phyloP scores from a whole-genome alignment of 495 filamentous ascomycete species.

The Aspergillus sclerotiicarbonarius region DNA sequence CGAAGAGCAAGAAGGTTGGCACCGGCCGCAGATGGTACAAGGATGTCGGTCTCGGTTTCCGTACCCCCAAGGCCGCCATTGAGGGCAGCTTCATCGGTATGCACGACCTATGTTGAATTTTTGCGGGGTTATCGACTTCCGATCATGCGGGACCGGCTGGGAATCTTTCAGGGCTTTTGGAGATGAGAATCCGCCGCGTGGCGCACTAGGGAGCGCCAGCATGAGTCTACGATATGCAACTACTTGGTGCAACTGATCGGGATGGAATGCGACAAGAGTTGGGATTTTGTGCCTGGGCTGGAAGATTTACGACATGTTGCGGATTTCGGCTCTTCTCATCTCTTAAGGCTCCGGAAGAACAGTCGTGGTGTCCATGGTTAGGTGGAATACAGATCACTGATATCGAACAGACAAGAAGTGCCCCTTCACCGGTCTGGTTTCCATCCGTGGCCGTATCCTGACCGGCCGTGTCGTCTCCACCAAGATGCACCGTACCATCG shows the following conservation, averaged over 20 bases:
- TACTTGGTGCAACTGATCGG: conserved; percentile 1
- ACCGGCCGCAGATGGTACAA: conserved; percentile 99
- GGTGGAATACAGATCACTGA: conserved; percentile 24
- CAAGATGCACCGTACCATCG: conserved; percentile 98
- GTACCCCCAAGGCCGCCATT: conserved; percentile 95
- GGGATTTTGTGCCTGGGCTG: background rate
- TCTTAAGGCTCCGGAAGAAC: conserved; percentile 9
- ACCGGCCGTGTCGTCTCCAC: conserved; percentile 98
- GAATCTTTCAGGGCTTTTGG: conserved; percentile 25
- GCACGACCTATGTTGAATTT: conserved; percentile 42
- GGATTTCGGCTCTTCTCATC: conserved; percentile 12
- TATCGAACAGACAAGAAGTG: conserved; percentile 93
- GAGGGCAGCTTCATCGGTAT: conserved; percentile 99
- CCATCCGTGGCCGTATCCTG: conserved; percentile 99
- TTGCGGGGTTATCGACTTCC: conserved; percentile 19
- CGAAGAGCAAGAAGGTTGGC: conserved; percentile 80
- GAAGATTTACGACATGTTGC: background rate
- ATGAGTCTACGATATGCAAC: background rate
- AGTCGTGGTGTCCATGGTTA: background rate
- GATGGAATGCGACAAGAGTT: conserved; percentile 1
- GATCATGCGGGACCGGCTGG: conserved; percentile 14
- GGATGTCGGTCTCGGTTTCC: conserved; percentile 98
- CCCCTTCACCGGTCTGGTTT: conserved; percentile 97
- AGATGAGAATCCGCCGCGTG: conserved; percentile 18
- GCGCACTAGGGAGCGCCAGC: background rate